Evolutionary conservation across 1,284 basidiomycete species (phyloP).

Genomic region (Testicularia cyperi): DNA sequence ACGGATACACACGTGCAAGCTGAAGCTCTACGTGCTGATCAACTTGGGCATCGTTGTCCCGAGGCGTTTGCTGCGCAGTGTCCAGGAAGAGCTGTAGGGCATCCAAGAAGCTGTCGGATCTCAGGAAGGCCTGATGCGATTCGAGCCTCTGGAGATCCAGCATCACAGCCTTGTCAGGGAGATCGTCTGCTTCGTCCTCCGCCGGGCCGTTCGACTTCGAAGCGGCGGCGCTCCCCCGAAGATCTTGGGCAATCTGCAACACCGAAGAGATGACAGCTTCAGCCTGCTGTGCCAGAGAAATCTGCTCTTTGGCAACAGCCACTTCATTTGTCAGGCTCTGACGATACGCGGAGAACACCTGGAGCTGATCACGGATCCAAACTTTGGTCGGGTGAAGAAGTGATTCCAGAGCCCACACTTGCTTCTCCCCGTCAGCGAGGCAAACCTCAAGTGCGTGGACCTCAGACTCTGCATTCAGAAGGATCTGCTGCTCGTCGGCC

Average conservation of each 20-base stretch:
- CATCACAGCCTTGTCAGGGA: slow-evolving; percentile 35
- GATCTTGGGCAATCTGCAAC: slow-evolving; percentile 53
- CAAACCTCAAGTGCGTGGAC: slow-evolving; percentile 6
- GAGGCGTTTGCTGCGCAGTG: slow-evolving; percentile 8
- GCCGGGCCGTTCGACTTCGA: neutral
- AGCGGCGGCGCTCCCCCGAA: slow-evolving; percentile 15
- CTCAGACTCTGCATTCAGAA: neutral
- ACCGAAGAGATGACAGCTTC: slow-evolving; percentile 46
- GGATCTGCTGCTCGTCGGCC: neutral
- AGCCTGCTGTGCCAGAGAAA: slow-evolving; percentile 16
- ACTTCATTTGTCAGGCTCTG: neutral
- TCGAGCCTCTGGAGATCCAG: slow-evolving; percentile 16
- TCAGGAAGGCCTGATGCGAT: slow-evolving; percentile 18
- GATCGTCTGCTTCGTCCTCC: slow-evolving; percentile 3
- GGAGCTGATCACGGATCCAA: slow-evolving; percentile 5
- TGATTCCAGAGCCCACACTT: slow-evolving; percentile 17
- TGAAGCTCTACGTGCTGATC: slow-evolving; percentile 16
- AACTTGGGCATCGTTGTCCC: slow-evolving; percentile 4
- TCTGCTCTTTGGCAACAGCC: neutral
- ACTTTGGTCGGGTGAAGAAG: slow-evolving; percentile 19
- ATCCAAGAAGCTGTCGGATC: slow-evolving; percentile 23
- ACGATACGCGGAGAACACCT: slow-evolving; percentile 6
- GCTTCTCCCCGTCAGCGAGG: slow-evolving; percentile 3
- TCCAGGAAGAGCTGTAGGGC: slow-evolving; percentile 17
- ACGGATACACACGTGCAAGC: slow-evolving; percentile 40